phyloP scores from a whole-genome alignment of 495 filamentous ascomycete genomes.

The Aspergillus sclerotiicarbonarius region DNA sequence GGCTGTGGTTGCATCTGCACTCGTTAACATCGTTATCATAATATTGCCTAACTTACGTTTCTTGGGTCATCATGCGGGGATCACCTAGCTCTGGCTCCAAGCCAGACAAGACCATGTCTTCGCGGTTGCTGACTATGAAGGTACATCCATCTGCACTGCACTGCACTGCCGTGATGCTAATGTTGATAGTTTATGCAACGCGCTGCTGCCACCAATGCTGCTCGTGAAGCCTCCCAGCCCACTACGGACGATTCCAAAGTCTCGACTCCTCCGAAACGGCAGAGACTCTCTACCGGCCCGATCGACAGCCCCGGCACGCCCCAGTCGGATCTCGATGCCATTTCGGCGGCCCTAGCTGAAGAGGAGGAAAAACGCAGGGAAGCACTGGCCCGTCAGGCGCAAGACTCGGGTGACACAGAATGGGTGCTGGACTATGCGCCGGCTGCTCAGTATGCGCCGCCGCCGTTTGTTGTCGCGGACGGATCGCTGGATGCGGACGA shows the following conservation, averaged over 20 bases:
- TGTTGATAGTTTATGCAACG: constrained; percentile 85
- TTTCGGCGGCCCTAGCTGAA: constrained; percentile 67
- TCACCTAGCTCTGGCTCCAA: constrained; percentile 33
- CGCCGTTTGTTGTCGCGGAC: constrained; percentile 34
- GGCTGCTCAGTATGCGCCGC: constrained; percentile 19
- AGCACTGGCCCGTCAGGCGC: constrained; percentile 67
- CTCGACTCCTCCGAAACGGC: constrained; percentile 42
- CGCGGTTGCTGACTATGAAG: constrained; percentile 90
- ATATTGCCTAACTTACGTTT: not conserved
- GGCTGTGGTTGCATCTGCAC: too few relatives aligned
- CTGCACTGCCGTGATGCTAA: not conserved
- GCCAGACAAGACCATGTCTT: constrained; percentile 76
- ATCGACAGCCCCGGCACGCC: constrained; percentile 27
- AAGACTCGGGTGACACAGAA: constrained; percentile 76
- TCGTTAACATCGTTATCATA: too few relatives aligned
- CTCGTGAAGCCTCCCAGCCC: constrained; percentile 39
- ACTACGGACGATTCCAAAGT: constrained; percentile 28
- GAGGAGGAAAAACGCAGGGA: constrained; percentile 73
- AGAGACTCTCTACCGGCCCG: constrained; percentile 38
- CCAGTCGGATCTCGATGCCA: constrained; percentile 51
- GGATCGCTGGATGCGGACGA: constrained; percentile 39
- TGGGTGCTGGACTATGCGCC: constrained; percentile 66
- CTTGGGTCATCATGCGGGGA: constrained; percentile 32
- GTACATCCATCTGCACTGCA: constrained; percentile 29
- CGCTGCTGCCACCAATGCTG: constrained; percentile 59